A percentile compares a stretch with the other conserved stretches of the same genome.
Evolutionary conservation across 2,329 filamentous ascomycete species (phyloP).

Genomic region (Tolypocladium nubicola): DNA sequence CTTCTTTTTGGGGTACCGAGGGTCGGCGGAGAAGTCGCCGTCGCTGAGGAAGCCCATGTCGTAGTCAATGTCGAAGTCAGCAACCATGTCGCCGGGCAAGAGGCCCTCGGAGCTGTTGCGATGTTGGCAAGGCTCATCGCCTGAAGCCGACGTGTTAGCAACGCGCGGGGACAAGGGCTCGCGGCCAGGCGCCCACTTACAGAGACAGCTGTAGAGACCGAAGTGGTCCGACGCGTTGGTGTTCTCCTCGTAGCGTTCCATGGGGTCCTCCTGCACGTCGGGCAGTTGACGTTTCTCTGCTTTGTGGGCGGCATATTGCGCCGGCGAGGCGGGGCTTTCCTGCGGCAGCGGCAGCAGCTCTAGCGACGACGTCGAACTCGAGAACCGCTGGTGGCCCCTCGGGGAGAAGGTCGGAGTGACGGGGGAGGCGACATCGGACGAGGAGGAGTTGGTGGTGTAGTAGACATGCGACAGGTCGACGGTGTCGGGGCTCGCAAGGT

Average conservation of each 20-base stretch:
- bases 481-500: constrained; percentile 21
- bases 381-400: constrained; percentile 51
- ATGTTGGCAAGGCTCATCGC: constrained; percentile 52
- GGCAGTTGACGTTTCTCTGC: constrained; percentile 59
- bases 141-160: constrained; percentile 25
- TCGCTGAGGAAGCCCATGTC: constrained; percentile 59
- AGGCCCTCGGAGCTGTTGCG: constrained; percentile 32
- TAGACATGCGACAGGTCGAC: constrained; percentile 28
- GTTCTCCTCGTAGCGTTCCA: constrained; percentile 54
- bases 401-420: constrained; percentile 60
- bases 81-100: constrained; percentile 24
- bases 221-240: constrained; percentile 18
- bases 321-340: constrained; percentile 10
- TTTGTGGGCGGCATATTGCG: constrained; percentile 29
- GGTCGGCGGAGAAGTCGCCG: constrained; percentile 39
- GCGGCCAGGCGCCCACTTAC: constrained; percentile 43
- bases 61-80: constrained; percentile 45
- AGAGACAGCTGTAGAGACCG: constrained; percentile 57
- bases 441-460: constrained; percentile 42
- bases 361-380: constrained; percentile 71
- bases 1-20: constrained; percentile 40
- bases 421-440: constrained; percentile 59
- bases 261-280: constrained; percentile 75
- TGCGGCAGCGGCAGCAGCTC: constrained; percentile 39
- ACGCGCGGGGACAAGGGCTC: constrained; percentile 1